These are phyloP conservation scores for Pseudotulostoma volvatum DNA, from an alignment of 495 filamentous ascomycete species.

Conservation along the genomic window DNA sequence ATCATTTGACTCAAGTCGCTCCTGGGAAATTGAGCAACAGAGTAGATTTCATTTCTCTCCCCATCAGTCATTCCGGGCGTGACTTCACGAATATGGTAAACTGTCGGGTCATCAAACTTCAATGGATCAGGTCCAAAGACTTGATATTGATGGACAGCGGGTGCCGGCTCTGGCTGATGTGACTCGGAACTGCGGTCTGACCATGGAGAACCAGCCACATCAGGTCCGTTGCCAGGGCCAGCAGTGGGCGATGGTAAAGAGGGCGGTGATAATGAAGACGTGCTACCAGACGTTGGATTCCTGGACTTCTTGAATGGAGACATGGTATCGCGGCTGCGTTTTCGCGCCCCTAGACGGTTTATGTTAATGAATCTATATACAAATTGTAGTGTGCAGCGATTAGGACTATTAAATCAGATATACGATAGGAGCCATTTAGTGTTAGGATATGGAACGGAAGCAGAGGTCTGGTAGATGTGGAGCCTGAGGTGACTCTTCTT, in stretches of 20 bases:
- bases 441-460: too few species aligned
- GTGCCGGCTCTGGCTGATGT: slow-evolving; percentile 63
- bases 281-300: slow-evolving; percentile 40
- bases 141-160: slow-evolving; percentile 55
- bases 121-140: slow-evolving; percentile 84
- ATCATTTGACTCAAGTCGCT: slow-evolving; percentile 70
- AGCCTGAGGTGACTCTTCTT: too few species aligned
- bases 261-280: slow-evolving; percentile 42
- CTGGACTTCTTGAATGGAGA: slow-evolving; percentile 34
- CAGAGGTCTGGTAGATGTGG: too few species aligned
- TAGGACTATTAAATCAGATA: too few species aligned
- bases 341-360: slow-evolving; percentile 1
- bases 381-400: too few species aligned
- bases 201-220: slow-evolving; percentile 26
- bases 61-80: slow-evolving; percentile 60
- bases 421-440: too few species aligned
- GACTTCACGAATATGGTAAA: slow-evolving; percentile 78
- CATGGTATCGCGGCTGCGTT: slow-evolving; percentile 11
- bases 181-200: slow-evolving; percentile 48
- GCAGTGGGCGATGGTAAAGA: slow-evolving; percentile 38
- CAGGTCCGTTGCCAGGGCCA: slow-evolving; percentile 30
- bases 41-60: slow-evolving; percentile 70
- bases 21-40: slow-evolving; percentile 66
- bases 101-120: slow-evolving; percentile 81
- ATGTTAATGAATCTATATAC: background rate